phyloP scores from a whole-genome alignment of 257 asterid species.

The Nicotiana otophora region DNA sequence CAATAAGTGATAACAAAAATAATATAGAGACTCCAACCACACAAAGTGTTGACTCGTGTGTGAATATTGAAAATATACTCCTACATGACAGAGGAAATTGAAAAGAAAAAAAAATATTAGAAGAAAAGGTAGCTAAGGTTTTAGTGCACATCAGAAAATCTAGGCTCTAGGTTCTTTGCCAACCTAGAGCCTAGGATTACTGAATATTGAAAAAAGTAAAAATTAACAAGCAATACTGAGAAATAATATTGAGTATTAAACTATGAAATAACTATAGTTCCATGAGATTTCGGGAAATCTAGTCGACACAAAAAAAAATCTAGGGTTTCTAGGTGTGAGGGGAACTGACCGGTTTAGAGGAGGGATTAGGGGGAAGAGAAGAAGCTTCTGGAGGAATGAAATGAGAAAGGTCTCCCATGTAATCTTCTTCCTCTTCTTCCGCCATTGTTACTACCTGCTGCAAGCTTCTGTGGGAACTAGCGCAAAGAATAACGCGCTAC shows the following conservation, averaged over 20 bases:
- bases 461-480: too few relatives aligned
- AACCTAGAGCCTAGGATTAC: not conserved
- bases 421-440: conserved; percentile 66
- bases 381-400: conserved; percentile 48
- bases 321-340: not conserved
- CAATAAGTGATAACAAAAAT: not conserved
- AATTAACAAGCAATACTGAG: not conserved
- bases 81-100: not conserved
- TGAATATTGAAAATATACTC: not conserved
- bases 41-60: not conserved
- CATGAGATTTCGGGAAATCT: not conserved
- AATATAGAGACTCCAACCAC: not conserved
- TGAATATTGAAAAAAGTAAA: not conserved
- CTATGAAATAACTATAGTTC: not conserved
- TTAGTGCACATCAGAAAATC: not conserved
- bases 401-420: conserved; percentile 88
- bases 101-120: not conserved
- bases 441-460: conserved; percentile 23
- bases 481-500: too few relatives aligned
- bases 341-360: conserved; percentile 47
- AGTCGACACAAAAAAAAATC: not conserved
- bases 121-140: not conserved
- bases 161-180: too few relatives aligned
- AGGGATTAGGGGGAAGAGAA: conserved; percentile 29
- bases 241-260: not conserved